These are phyloP conservation scores for Botryosphaeria dothidea DNA, from an alignment of 2,329 filamentous ascomycete genomes.

Conservation along the genomic window DNA sequence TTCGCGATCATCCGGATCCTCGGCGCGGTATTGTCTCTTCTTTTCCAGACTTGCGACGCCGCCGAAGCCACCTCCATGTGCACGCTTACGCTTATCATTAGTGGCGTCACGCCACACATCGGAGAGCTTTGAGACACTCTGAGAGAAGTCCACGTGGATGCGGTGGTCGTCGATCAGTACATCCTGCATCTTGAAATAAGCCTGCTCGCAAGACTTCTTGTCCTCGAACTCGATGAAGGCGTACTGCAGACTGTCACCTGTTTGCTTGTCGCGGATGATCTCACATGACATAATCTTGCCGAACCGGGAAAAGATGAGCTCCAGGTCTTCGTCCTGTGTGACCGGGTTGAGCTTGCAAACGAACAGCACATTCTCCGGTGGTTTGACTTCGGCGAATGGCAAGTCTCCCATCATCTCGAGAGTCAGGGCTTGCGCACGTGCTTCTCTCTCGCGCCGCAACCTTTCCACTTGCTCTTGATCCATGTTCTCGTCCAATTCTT, in stretches of 20 bases:
- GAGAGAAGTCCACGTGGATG: slow-evolving; percentile 98
- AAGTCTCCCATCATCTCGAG: slow-evolving; percentile 97
- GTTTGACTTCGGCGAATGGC: slow-evolving; percentile 95
- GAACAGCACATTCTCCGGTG: slow-evolving; percentile 95
- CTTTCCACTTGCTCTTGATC: slow-evolving; percentile 81
- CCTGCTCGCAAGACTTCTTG: slow-evolving; percentile 88
- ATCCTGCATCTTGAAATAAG: slow-evolving; percentile 98
- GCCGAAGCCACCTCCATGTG: slow-evolving; percentile 77
- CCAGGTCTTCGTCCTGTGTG: slow-evolving; percentile 89
- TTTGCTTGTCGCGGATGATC: slow-evolving; percentile 90
- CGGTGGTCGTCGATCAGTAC: slow-evolving; percentile 95
- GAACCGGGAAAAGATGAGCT: slow-evolving; percentile 95
- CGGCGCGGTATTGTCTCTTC: slow-evolving; percentile 83
- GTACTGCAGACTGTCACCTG: slow-evolving; percentile 93
- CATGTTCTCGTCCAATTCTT: slow-evolving; percentile 73
- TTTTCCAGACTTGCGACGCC: slow-evolving; percentile 87
- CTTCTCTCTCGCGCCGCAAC: slow-evolving; percentile 81
- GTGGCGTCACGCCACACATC: slow-evolving; percentile 86
- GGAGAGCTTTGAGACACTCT: slow-evolving; percentile 84
- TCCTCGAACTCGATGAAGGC: slow-evolving; percentile 97
- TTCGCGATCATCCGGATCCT: slow-evolving; percentile 34
- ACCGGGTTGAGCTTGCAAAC: slow-evolving; percentile 98
- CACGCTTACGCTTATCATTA: slow-evolving; percentile 72
- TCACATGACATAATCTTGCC: slow-evolving; percentile 94
- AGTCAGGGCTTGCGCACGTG: slow-evolving; percentile 88